These are phyloP conservation scores for Firmiana major DNA, from an alignment of 345 rosid genomes.

Conservation along the genomic window DNA sequence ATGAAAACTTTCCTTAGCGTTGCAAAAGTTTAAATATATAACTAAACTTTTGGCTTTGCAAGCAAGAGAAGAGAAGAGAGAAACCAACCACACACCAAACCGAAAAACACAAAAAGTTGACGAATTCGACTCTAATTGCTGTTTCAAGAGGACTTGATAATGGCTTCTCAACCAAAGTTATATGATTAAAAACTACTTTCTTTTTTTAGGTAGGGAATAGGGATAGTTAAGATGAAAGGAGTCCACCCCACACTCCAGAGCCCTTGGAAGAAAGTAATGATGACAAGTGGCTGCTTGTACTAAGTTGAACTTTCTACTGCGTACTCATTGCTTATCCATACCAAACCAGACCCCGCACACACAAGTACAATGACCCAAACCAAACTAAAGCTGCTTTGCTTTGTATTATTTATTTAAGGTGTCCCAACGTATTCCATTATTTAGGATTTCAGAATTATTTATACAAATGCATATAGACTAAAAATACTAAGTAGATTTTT, in stretches of 20 bases:
- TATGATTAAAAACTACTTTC: neutral
- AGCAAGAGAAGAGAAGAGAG: neutral
- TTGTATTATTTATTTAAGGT: neutral
- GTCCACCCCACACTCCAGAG: slow-evolving; percentile 19
- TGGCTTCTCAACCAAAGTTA: neutral
- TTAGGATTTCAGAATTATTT: neutral
- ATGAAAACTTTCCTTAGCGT: neutral
- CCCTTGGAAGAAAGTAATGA: slow-evolving; percentile 8
- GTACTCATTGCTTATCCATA: neutral
- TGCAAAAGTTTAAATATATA: neutral
- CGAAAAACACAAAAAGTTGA: neutral
- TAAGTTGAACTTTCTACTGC: neutral
- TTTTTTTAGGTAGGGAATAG: neutral
- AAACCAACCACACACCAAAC: neutral
- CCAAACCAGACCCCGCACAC: neutral
- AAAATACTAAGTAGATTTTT: too few relatives aligned
- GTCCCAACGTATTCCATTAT: neutral
- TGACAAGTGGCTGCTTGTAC: neutral
- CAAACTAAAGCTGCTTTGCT: too few relatives aligned
- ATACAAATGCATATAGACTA: too few relatives aligned
- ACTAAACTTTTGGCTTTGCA: neutral
- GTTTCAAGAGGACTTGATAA: neutral
- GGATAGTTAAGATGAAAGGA: neutral
- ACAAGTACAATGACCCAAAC: too few relatives aligned
- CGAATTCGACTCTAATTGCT: neutral